Evolutionary conservation across 345 rosid species (phyloP).

Genomic region (Hibiscus tridactylites): DNA sequence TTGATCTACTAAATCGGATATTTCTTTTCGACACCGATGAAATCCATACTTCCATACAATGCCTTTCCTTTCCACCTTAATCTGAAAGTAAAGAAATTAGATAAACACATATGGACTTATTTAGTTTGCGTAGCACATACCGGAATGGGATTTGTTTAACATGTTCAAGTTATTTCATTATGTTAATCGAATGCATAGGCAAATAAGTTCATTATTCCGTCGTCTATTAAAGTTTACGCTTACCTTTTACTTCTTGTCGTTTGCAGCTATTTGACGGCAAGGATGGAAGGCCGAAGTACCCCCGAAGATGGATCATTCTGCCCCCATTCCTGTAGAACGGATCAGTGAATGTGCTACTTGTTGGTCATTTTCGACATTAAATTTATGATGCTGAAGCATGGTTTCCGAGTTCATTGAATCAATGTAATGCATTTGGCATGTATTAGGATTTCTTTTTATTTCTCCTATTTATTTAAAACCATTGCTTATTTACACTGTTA

Average conservation of each 20-base stretch:
- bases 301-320: conserved; percentile 84
- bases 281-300: conserved; percentile 84
- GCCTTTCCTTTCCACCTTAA: not conserved
- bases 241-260: not conserved
- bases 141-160: not conserved
- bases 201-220: not conserved
- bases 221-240: too few species aligned
- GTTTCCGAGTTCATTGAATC: conserved; percentile 5
- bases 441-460: not conserved
- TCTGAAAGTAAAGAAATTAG: not conserved
- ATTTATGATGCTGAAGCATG: not conserved
- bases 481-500: not conserved
- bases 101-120: not conserved
- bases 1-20: not conserved
- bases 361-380: not conserved
- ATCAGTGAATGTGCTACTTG: not conserved
- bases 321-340: conserved; percentile 74
- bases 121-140: not conserved
- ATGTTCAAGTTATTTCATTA: not conserved
- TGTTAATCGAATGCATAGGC: not conserved
- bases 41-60: too few species aligned
- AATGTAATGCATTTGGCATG: not conserved
- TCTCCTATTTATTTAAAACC: not conserved
- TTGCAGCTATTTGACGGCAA: conserved; percentile 85
- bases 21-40: not conserved